phyloP scores from a whole-genome alignment of 2,329 filamentous ascomycete species.

The Aureobasidium sp. region DNA sequence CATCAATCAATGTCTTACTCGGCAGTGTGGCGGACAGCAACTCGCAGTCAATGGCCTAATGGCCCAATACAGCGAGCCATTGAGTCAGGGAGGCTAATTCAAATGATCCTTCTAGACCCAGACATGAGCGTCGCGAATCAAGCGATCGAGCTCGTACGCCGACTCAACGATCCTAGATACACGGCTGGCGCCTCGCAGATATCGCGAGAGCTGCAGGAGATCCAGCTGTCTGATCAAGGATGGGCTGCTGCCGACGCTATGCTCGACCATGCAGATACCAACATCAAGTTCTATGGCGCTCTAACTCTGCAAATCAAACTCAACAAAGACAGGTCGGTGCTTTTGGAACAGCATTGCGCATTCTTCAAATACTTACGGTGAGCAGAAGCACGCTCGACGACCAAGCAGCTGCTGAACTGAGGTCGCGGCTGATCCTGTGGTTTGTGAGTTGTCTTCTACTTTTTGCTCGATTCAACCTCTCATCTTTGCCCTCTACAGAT shows the following conservation, averaged over 20 bases:
- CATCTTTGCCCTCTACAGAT: background rate
- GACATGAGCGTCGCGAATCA: slow-evolving; percentile 13
- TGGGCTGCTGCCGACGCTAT: slow-evolving; percentile 81
- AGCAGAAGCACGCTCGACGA: slow-evolving; percentile 43
- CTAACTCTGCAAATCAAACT: slow-evolving; percentile 91
- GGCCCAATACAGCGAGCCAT: background rate
- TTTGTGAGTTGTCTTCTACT: slow-evolving; percentile 37
- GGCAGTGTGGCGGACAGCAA: background rate
- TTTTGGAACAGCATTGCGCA: background rate
- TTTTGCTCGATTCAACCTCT: background rate
- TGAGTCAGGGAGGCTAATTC: background rate
- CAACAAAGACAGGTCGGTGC: slow-evolving; percentile 46
- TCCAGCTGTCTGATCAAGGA: slow-evolving; percentile 73
- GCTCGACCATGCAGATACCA: slow-evolving; percentile 59
- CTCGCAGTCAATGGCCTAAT: background rate
- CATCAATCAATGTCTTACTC: background rate
- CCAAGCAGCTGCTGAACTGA: slow-evolving; percentile 52
- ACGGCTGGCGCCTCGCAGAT: slow-evolving; percentile 44
- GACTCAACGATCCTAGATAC: slow-evolving; percentile 42
- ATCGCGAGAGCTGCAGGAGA: slow-evolving; percentile 67
- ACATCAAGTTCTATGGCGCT: slow-evolving; percentile 86
- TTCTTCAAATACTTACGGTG: slow-evolving; percentile 18
- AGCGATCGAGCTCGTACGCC: slow-evolving; percentile 40
- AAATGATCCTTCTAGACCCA: background rate
- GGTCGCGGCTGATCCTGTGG: slow-evolving; percentile 57